Evolutionary conservation across 2,329 filamentous ascomycete species (phyloP).

Genomic region (Nigrograna mackinnonii): DNA sequence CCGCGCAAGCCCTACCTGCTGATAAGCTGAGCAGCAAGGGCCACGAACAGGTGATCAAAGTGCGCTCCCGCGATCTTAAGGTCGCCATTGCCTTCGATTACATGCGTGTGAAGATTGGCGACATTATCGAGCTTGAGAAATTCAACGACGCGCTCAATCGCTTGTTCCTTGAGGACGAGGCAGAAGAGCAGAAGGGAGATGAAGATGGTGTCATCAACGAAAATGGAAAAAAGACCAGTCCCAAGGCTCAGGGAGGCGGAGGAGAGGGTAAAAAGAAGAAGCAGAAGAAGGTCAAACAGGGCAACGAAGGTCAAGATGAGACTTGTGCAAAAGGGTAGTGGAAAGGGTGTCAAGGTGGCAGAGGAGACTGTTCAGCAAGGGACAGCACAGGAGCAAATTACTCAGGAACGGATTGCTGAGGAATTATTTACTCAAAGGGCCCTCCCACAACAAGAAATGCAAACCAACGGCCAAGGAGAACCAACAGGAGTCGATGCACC

Average conservation of each 20-base stretch:
- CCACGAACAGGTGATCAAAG: slow-evolving; percentile 37
- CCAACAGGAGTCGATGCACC: too few species aligned
- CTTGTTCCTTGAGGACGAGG: slow-evolving; percentile 51
- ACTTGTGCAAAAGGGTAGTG: too few species aligned
- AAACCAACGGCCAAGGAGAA: too few species aligned
- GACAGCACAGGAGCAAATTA: too few species aligned
- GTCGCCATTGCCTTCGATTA: slow-evolving; percentile 78
- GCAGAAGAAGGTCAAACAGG: too few species aligned
- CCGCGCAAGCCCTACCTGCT: background rate
- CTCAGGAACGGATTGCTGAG: too few species aligned
- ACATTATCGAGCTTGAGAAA: slow-evolving; percentile 68
- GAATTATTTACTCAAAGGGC: too few species aligned
- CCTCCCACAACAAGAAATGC: too few species aligned
- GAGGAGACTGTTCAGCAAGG: too few species aligned
- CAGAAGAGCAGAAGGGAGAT: slow-evolving; percentile 15
- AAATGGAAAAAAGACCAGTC: slow-evolving; percentile 33
- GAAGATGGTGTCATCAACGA: slow-evolving; percentile 18
- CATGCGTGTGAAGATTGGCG: slow-evolving; percentile 73
- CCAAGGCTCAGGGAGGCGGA: slow-evolving; percentile 14
- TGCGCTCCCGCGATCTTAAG: slow-evolving; percentile 57
- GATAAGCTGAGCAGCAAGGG: background rate
- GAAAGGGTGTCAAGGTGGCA: too few species aligned
- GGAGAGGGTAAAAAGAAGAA: slow-evolving; percentile 24
- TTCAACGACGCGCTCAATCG: slow-evolving; percentile 64
- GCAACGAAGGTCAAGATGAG: too few species aligned